Evolutionary conservation across 805 yeast genomes (phyloP), one percentile per base, ranked within the genome.

Genomic region (Ogataea philodendri): DNA sequence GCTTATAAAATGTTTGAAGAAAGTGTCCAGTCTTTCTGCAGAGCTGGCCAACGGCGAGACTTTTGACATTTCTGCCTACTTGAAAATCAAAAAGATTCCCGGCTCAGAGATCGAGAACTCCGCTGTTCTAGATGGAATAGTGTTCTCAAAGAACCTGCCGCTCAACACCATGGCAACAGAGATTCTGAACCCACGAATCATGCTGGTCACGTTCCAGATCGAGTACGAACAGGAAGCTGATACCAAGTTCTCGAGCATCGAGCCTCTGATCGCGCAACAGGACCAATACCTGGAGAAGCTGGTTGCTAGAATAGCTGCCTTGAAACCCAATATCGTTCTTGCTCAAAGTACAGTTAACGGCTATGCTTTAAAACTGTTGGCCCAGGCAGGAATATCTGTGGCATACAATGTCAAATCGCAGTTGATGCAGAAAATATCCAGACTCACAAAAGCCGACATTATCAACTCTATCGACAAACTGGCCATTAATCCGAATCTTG

Each of bases 231-330:
- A 83, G 46, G 59, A 48, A 17, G 28, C 50, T 7, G 51, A 51
- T 20, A 46, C 48, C 18, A 43, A 30, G 14, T 82, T 87, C 40
- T 77, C 87, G 59, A 84, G 95, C 52, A 65, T 89, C 37, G 84
- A 86, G 39, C 84, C 94, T 1, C 81, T 90, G 1, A 67, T 86
- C 32, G 84, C 90, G 0, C 97, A 93, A 54, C 97, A 90, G 53
- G 67, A 74, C 30, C 96, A 90, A 48, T 90, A 82, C 52, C 69
- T 93, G 29, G 74, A 80, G 36, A 89, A 87, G 51, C 65, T 90
- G 20, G 93, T 88, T 0, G 81, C 82, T 2, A 69, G 97, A 43
- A 76, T 93, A 13, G 66, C 78, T 3, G 79, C 89, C 0, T 62
- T 93, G 38, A 74, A 72, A 31, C 96, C 99, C 0, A 85, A 76